Base-by-base conservation (phyloP, 768 basidiomycete species). In the Russula abietina region DNA sequence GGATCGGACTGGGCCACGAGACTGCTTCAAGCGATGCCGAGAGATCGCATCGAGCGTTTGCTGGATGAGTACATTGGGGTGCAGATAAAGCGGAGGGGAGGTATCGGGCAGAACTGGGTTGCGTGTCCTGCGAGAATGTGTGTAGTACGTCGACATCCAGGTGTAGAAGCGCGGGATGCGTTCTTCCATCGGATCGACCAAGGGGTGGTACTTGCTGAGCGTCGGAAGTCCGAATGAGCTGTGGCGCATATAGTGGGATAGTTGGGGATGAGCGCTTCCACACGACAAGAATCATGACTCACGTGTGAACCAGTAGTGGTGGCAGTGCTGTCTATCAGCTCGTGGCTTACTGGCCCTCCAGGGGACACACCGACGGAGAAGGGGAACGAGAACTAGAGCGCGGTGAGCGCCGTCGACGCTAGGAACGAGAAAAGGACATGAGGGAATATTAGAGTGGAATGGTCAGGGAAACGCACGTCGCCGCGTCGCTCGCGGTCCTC, bases 301-400 rank as follows among this genome's bases (percentile, higher is more conserved):
- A 68, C 67, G 41, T 66, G 65, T 43, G 55, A 24, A 33, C 60
- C 41, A 30, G 39, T 38, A 32, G 26, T 28, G n/a, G 83, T 81
- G 39, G 26, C 33, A 16, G 83, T 81, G 57, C 75, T 73, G 56
- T 70, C 68, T 49, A 55, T 76, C 72, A 65, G 80, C 80, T 71
- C 85, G 80, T 19, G 83, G 22, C 89, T 90, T 16, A 89, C 77
- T 2, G 88, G 89, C 56, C 88, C 89, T 16, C 87, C 87, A 2
- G 89, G 89, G 0, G 88, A 91, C 61, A 90, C 78, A 1, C 83
- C 84, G 64, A 85, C 86, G 4, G 77, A 41, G 61, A n/a, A n/a
- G n/a, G n/a, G n/a, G n/a, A n/a, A n/a, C n/a, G n/a, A n/a, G n/a
- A n/a, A n/a, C n/a, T n/a, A n/a, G n/a, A n/a, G n/a, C n/a, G n/a